A percentile compares a stretch with the other conserved stretches of the same genome.
Conservation (phyloP, 768 basidiomycete species). For the Leccinum boreale region DNA sequence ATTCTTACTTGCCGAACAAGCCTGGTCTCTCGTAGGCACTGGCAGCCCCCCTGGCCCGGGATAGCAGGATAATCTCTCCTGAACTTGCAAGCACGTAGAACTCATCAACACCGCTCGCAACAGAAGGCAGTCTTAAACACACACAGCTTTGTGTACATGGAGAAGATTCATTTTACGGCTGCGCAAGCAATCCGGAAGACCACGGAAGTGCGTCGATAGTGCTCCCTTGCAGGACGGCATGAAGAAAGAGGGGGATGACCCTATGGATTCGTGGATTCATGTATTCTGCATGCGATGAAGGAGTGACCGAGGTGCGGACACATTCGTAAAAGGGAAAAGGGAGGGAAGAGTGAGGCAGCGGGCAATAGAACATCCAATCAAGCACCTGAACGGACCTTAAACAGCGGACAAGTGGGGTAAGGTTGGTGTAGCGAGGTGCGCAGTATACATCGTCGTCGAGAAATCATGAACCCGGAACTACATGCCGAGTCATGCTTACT, state of each 20-base stretch:
- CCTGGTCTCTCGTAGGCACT: background rate
- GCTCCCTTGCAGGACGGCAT: conserved; percentile 1
- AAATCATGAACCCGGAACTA: conserved; percentile 9
- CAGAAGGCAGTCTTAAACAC: conserved; percentile 8
- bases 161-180: conserved; percentile 26
- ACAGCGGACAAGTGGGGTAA: conserved; percentile 11
- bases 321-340: conserved; percentile 13
- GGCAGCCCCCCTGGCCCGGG: background rate
- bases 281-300: conserved; percentile 6
- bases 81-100: background rate
- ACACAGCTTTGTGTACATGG: conserved; percentile 11
- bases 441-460: conserved; percentile 4
- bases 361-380: conserved; percentile 14
- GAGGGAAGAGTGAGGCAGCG: conserved; percentile 21
- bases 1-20: background rate
- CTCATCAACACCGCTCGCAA: background rate
- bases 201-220: conserved; percentile 4
- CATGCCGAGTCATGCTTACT: conserved; percentile 8
- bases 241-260: conserved; percentile 9
- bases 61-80: background rate
- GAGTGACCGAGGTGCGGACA: conserved; percentile 9
- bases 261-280: conserved; percentile 1
- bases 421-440: conserved; percentile 8
- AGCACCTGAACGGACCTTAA: conserved; percentile 26
- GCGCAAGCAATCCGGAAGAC: conserved; percentile 16